phyloP scores from a whole-genome alignment of 257 asterid genomes.

The Vinca minor region DNA sequence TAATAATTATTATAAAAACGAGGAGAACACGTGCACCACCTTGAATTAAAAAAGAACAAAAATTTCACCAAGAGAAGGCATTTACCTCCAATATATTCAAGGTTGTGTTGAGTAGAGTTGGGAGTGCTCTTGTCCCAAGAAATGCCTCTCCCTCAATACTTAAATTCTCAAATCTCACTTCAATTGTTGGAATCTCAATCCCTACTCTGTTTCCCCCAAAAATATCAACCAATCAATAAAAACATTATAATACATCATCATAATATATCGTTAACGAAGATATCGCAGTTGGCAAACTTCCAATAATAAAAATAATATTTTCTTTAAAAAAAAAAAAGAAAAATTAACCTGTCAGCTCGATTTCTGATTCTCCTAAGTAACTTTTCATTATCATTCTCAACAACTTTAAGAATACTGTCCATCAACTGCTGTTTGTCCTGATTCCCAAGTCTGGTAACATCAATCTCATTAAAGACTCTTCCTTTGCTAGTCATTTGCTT shows the following conservation, averaged over 20 bases:
- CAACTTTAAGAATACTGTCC: conserved; percentile 61
- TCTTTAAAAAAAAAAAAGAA: no score
- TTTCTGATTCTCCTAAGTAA: conserved; percentile 50
- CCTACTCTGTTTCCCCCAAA: conserved; percentile 48
- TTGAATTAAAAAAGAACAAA: background rate
- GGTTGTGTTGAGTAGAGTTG: conserved; percentile 69
- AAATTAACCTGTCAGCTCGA: conserved; percentile 60
- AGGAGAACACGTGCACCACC: no score
- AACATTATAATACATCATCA: no score
- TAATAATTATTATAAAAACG: no score
- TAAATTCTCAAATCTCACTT: conserved; percentile 62
- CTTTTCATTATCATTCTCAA: conserved; percentile 64
- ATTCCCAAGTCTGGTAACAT: conserved; percentile 44
- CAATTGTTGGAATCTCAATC: conserved; percentile 67
- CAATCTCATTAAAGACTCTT: conserved; percentile 41
- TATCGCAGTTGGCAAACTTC: no score
- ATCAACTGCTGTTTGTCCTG: conserved; percentile 55
- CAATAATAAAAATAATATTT: no score
- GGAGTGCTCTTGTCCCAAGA: conserved; percentile 73
- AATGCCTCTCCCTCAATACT: conserved; percentile 68
- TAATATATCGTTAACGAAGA: no score
- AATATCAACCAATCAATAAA: background rate
- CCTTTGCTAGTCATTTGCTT: conserved; percentile 54
- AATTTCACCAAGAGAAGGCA: background rate
- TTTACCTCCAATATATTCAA: conserved; percentile 58